Base-by-base conservation (phyloP, 768 basidiomycete species). In the Termitomyces sp. region DNA sequence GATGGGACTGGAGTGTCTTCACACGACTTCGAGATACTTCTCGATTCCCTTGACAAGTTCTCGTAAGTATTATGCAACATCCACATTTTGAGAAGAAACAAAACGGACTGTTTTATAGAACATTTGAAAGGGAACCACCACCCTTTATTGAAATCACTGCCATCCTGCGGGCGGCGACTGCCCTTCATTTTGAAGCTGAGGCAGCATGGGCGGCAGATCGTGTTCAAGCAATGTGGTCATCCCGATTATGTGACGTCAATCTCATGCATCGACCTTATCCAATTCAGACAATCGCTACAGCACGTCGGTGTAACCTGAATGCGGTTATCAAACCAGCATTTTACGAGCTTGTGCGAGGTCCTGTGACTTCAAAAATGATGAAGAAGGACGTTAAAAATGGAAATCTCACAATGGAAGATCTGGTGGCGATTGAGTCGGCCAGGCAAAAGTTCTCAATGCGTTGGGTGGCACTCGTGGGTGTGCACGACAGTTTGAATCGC, bases 101-200 rank as follows among this genome's bases (percentile, higher is more conserved):
- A 27, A 11, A 39, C 11, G 13, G 4, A 52, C 36, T 31, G 9
- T 63, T 64, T 31, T 48, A 39, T 24, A 69, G 66, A 7, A 58
- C 60, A 9, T 67, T 55, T 49, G 47, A 60, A 39, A 47, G 55
- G 20, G 33, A 60, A 1, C 59, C 62, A 1, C 73, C 72, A 0
- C 48, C 70, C 0, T 73, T 77, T 59, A 58, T 48, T 16, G 58
- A 65, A 2, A 51, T 78, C 22, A 61, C 68, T 7, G 63, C 73
- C 0, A 63, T 77, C 27, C 63, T 77, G 2, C 73, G 75, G 20
- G 72, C 73, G 1, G 60, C 76, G 2, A 67, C 68, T 9, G 60
- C 63, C 1, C 74, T 78, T 30, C 50, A 59, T 0, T 78, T 76
- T 59, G 54, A 60, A 6, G 53, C 50, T 12, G 66, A 71, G 27